Conservation (phyloP, 805 yeast species). For the Kuraishia capsulata region DNA sequence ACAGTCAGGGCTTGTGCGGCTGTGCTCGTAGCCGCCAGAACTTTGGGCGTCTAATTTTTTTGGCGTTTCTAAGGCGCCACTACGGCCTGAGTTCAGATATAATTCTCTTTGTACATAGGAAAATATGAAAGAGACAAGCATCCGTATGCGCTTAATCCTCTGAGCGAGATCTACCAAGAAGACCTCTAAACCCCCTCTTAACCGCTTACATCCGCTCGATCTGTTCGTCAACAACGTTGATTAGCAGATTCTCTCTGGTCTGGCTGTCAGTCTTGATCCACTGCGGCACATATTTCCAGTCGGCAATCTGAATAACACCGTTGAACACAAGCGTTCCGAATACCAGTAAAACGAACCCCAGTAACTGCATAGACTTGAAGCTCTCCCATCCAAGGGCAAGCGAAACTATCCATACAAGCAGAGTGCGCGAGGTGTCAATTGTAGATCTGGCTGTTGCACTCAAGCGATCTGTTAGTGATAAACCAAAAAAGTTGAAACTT, state of each 20-base stretch:
- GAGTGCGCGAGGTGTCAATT: slow-evolving; percentile 67
- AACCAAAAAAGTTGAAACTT: slow-evolving; percentile 64
- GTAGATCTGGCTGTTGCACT: slow-evolving; percentile 77
- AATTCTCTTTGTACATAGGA: too few species aligned
- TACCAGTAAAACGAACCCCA: slow-evolving; percentile 57
- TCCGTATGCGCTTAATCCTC: too few species aligned
- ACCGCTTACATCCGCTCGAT: slow-evolving; percentile 27
- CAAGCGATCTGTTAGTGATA: slow-evolving; percentile 52
- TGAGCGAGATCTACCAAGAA: too few species aligned
- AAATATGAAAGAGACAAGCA: too few species aligned
- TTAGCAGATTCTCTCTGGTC: slow-evolving; percentile 14
- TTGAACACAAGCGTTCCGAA: slow-evolving; percentile 70
- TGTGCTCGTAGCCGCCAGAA: too few species aligned
- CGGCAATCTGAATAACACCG: slow-evolving; percentile 50
- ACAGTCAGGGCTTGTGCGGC: background rate
- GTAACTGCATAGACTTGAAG: slow-evolving; percentile 49
- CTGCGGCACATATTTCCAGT: slow-evolving; percentile 35
- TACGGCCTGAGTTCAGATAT: too few species aligned
- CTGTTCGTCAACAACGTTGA: slow-evolving; percentile 30
- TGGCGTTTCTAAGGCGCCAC: too few species aligned
- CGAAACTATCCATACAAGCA: slow-evolving; percentile 69
- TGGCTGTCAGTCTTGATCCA: slow-evolving; percentile 27
- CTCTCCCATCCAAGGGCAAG: slow-evolving; percentile 67
- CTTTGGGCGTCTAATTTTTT: too few species aligned
- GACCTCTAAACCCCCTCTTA: too few species aligned